Evolutionary conservation across 768 basidiomycete genomes (phyloP), one percentile per base, ranked within the genome.

Genomic region (Boletellus emodensis): DNA sequence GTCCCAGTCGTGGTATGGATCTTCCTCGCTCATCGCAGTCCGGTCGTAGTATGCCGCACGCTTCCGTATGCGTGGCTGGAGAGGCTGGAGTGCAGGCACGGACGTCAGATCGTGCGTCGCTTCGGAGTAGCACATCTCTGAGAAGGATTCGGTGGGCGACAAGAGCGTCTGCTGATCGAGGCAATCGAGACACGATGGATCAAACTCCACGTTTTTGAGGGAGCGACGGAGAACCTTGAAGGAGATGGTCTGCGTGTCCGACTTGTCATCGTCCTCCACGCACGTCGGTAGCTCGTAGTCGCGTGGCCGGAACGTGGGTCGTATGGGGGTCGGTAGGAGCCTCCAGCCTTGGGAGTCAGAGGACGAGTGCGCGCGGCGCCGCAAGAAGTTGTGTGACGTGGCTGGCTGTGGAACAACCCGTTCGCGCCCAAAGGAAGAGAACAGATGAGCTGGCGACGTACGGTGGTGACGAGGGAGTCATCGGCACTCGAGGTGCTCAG

Each of bases 121-220:
- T 40, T 65, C 66, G 12, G 68, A 56, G 49, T 74, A 76, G 52
- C 75, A 76, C 2, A 72, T 47, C 43, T 75, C 75, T 4, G 72
- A 71, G 54, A 75, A 76, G 22, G 73, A 65, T 22, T 73, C 71
- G 3, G 66, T 58, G 10, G 75, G 75, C 0, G 68, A 65, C 28
- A 69, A 58, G 11, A 76, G 67, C 0, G 76, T 70, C 52, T 74
- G 69, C 18, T 74, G 64, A 58, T 76, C 75, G 34, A 76, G 70
- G 35, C 65, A 65, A 50, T 73, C 63, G 18, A 76, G 67, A 54
- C 74, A 74, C 7, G 68, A 57, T 9, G 67, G 62, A 59, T 75
- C 73, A 51, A 76, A 67, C 45, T 71, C 68, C 54, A 73, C 64
- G 51, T 68, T 62, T 46, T 53, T 67, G 26, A 70, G 56, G 13